Percentiles rank a stretch among this genome's conserved stretches.
Evolutionary conservation across 2,329 filamentous ascomycete species (phyloP).

Genomic region (Ustulina deusta): DNA sequence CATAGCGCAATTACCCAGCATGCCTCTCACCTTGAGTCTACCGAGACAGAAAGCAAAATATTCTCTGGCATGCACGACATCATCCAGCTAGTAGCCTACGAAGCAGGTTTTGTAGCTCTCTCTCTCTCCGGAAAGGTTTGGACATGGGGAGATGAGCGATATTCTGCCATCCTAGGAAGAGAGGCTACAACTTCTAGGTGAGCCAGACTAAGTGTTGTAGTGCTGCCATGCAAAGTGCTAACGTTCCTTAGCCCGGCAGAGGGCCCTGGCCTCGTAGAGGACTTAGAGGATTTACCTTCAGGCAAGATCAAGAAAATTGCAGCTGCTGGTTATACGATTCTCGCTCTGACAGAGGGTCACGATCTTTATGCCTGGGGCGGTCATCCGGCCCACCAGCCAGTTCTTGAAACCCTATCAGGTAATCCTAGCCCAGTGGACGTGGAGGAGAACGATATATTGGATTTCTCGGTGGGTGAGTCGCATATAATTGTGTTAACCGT

Average conservation of each 20-base stretch:
- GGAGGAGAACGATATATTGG: conserved; percentile 64
- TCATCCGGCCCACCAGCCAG: conserved; percentile 52
- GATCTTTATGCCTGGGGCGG: conserved; percentile 73
- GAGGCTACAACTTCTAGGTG: conserved; percentile 56
- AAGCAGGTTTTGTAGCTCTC: conserved; percentile 63
- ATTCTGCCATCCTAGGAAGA: conserved; percentile 67
- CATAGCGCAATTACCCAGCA: conserved; percentile 48
- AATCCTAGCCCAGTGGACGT: conserved; percentile 61
- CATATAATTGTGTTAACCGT: conserved; percentile 69
- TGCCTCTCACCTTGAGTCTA: conserved; percentile 32
- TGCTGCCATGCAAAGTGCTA: conserved; percentile 18
- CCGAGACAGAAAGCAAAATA: conserved; percentile 13
- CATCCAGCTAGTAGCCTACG: conserved; percentile 60
- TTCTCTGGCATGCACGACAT: conserved; percentile 49
- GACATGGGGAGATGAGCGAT: conserved; percentile 70
- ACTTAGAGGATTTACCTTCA: conserved; percentile 63
- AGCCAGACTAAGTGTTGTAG: neutral
- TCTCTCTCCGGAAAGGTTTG: conserved; percentile 59
- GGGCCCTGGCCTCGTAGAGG: conserved; percentile 59
- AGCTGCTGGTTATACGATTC: conserved; percentile 68
- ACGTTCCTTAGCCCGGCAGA: conserved; percentile 57
- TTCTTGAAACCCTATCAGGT: conserved; percentile 49
- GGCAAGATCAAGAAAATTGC: conserved; percentile 66
- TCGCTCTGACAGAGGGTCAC: conserved; percentile 67
- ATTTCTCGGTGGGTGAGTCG: conserved; percentile 68